Conservation (phyloP, 2,329 filamentous ascomycete genomes). For the Clonostachys rosea region DNA sequence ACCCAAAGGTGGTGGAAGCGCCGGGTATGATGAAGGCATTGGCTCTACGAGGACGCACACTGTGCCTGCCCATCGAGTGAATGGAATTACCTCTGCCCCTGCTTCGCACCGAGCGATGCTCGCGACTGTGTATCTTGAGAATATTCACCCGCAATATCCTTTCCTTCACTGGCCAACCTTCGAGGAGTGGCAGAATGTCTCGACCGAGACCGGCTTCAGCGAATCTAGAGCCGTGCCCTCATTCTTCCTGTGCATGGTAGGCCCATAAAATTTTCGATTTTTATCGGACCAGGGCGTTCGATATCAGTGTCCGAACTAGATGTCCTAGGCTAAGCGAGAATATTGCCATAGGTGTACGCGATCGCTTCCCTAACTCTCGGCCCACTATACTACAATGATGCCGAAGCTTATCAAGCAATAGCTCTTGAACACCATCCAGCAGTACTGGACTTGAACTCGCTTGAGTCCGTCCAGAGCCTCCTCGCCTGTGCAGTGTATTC, state of each 20-base stretch:
- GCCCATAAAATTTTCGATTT: neutral
- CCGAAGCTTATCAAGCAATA: slow-evolving; percentile 7
- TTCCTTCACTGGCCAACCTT: slow-evolving; percentile 25
- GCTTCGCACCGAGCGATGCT: neutral
- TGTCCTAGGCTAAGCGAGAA: neutral
- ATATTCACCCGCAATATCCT: slow-evolving; percentile 29
- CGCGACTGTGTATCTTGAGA: slow-evolving; percentile 24
- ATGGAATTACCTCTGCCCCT: too few relatives aligned
- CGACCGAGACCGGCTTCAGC: neutral
- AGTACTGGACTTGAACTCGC: slow-evolving; percentile 12
- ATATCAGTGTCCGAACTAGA: neutral
- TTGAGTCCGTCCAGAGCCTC: slow-evolving; percentile 23
- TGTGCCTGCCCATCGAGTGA: too few relatives aligned
- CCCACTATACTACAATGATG: too few relatives aligned
- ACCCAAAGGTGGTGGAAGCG: too few relatives aligned
- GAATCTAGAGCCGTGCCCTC: neutral
- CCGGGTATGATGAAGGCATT: too few relatives aligned
- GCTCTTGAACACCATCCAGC: slow-evolving; percentile 11
- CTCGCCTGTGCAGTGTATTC: slow-evolving; percentile 23
- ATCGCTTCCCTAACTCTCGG: too few relatives aligned
- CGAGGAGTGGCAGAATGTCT: neutral
- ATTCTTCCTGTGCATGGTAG: neutral
- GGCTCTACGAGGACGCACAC: too few relatives aligned
- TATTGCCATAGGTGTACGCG: neutral
- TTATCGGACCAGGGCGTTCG: neutral